Evolutionary conservation across 257 asterid genomes (phyloP).

Genomic region (Verbena officinalis): DNA sequence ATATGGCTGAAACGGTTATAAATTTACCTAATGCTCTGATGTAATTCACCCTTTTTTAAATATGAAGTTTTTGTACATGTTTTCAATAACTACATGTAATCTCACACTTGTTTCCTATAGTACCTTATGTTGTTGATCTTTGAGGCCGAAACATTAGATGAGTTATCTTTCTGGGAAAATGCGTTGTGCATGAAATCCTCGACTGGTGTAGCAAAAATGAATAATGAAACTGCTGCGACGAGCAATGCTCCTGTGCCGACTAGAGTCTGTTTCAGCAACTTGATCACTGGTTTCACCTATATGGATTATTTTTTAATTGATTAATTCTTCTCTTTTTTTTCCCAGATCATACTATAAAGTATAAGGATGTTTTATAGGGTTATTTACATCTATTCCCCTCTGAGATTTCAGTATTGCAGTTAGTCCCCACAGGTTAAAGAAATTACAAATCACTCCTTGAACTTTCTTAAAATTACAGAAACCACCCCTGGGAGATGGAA

Average conservation of each 20-base stretch:
- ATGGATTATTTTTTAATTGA: slow-evolving; percentile 19
- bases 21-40: too few relatives aligned
- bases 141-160: slow-evolving; percentile 50
- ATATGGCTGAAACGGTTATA: too few relatives aligned
- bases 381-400: too few relatives aligned
- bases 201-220: slow-evolving; percentile 78
- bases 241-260: slow-evolving; percentile 86
- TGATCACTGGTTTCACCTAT: slow-evolving; percentile 88
- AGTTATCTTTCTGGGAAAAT: slow-evolving; percentile 41
- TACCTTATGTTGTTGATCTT: slow-evolving; percentile 59
- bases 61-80: too few relatives aligned
- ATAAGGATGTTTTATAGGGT: too few relatives aligned
- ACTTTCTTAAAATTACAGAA: too few relatives aligned
- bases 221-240: slow-evolving; percentile 67
- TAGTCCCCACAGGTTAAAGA: too few relatives aligned
- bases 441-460: too few relatives aligned
- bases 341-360: neutral
- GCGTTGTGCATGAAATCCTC: slow-evolving; percentile 62
- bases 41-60: too few relatives aligned
- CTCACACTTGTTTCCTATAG: slow-evolving; percentile 8
- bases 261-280: slow-evolving; percentile 85
- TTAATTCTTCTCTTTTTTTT: too few relatives aligned
- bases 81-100: neutral
- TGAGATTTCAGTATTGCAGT: too few relatives aligned
- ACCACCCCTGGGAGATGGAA: too few relatives aligned